Evolutionary conservation across 2,329 filamentous ascomycete species (phyloP).

Genomic region (Xylogone sp.): DNA sequence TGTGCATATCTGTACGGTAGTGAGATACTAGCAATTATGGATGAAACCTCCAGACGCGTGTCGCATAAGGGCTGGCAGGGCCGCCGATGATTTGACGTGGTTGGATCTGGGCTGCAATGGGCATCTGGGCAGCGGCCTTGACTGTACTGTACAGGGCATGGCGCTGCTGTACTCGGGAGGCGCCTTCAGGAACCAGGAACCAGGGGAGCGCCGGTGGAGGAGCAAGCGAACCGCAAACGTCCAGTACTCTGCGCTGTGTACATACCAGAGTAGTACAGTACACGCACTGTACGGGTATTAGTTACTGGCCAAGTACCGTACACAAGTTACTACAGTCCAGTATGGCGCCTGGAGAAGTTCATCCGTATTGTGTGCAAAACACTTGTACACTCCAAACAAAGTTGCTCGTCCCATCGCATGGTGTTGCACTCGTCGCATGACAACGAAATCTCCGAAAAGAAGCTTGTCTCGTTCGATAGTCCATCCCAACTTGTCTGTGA

Average conservation of each 20-base stretch:
- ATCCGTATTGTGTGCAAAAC: too few species aligned
- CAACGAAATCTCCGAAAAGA: not conserved
- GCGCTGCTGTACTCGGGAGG: too few species aligned
- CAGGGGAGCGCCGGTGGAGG: not conserved
- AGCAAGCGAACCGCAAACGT: not conserved
- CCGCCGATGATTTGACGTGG: not conserved
- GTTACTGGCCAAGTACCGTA: too few species aligned
- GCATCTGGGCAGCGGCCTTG: not conserved
- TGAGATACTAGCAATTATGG: not conserved
- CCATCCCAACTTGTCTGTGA: too few species aligned
- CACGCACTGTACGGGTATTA: too few species aligned
- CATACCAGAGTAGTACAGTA: too few species aligned
- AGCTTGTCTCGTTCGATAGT: not conserved
- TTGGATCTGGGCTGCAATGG: not conserved
- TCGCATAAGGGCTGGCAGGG: not conserved
- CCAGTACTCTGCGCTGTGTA: too few species aligned
- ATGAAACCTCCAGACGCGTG: not conserved
- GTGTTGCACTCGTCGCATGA: not conserved
- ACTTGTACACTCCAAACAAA: too few species aligned
- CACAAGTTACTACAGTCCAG: too few species aligned
- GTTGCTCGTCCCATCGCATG: not conserved
- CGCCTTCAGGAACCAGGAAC: too few species aligned
- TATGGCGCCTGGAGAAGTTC: too few species aligned
- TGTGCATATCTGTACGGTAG: not conserved
- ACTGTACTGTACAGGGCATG: not conserved